Base-by-base conservation (phyloP, 306 rosid genomes). In the Trifolium pratense region DNA sequence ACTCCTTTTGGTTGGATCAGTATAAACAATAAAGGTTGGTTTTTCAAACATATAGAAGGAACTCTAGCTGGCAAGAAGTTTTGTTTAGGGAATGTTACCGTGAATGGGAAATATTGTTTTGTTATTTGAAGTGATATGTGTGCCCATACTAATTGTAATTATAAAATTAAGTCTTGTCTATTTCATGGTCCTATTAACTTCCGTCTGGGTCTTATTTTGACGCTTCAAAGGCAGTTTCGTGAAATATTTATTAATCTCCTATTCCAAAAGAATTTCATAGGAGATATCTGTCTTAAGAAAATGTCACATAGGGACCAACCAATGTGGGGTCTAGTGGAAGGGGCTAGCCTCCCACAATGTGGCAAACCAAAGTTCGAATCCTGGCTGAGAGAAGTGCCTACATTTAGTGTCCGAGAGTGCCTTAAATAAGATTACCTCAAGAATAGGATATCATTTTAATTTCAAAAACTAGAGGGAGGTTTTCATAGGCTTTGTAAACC, bases 71-170 rank as follows among this genome's bases (percentile, higher is more conserved):
- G 18, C 37, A 21, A 21, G 14, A 21, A 42, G 15, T 42, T 42
- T 46, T 66, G 37, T 66, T 66, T 42, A 42, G 14, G 37, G 36
- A 40, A 42, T 42, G 37, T 40, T 42, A 10, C 12, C 11, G 12
- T 51, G 34, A 66, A 66, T 66, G 56, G 18, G 56, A 66, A 65
- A 45, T 23, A 14, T 15, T 43, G 52, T 20, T 60, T 31, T 61
- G n/a, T 66, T 25, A 43, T 15, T 43, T 66, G 56, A 43, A 25
- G 53, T 23, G 39, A 66, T 14, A 23, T 43, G 21, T 14, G 39
- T 43, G 37, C 51, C 39, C 39, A 20, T 66, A 43, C 36, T 66
- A 43, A 21, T 43, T 66, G 51, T 7, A 21, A 43, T 15, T 21
- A 42, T 23, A 4, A 43, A 66, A 23, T 40, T 20, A 20, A 23